Conservation (phyloP, 2,329 filamentous ascomycete genomes). For the Cladosporium phlei region DNA sequence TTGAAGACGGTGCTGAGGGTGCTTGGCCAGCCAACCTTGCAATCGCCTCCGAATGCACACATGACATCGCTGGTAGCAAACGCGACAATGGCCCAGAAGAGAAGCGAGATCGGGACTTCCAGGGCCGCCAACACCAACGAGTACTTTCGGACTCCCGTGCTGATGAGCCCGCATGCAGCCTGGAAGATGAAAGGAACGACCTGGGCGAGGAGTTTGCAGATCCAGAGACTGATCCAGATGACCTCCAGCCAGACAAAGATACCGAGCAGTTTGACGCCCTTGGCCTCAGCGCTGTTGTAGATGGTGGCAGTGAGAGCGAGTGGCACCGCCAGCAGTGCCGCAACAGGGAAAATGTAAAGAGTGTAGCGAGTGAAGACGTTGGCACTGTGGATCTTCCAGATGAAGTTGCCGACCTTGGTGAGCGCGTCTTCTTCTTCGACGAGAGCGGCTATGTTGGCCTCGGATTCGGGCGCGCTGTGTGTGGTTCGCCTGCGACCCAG, state of each 20-base stretch:
- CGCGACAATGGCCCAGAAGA: slow-evolving; percentile 62
- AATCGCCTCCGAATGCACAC: slow-evolving; percentile 18
- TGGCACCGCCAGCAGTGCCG: slow-evolving; percentile 57
- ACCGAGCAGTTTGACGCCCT: slow-evolving; percentile 47
- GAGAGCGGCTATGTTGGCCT: neutral
- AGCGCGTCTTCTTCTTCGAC: slow-evolving; percentile 49
- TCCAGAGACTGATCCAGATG: slow-evolving; percentile 64
- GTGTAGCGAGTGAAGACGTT: slow-evolving; percentile 62
- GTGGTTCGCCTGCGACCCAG: slow-evolving; percentile 21
- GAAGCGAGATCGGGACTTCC: slow-evolving; percentile 62
- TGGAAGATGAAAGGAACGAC: slow-evolving; percentile 59
- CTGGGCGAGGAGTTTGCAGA: slow-evolving; percentile 61
- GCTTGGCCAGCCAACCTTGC: slow-evolving; percentile 5
- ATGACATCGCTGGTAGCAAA: slow-evolving; percentile 55
- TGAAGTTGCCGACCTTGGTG: slow-evolving; percentile 62
- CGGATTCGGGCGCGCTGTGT: slow-evolving; percentile 15
- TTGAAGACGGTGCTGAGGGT: slow-evolving; percentile 55
- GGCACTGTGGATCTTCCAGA: slow-evolving; percentile 60
- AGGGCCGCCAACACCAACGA: slow-evolving; percentile 60
- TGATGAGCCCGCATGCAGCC: slow-evolving; percentile 65
- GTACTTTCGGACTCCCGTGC: slow-evolving; percentile 66
- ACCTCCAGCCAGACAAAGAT: slow-evolving; percentile 67
- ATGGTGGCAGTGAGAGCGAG: slow-evolving; percentile 47
- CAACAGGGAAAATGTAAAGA: slow-evolving; percentile 63
- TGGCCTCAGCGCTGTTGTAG: slow-evolving; percentile 25